Evolutionary conservation across 495 filamentous ascomycete genomes (phyloP).

Genomic region (Aspergillus indologenus): DNA sequence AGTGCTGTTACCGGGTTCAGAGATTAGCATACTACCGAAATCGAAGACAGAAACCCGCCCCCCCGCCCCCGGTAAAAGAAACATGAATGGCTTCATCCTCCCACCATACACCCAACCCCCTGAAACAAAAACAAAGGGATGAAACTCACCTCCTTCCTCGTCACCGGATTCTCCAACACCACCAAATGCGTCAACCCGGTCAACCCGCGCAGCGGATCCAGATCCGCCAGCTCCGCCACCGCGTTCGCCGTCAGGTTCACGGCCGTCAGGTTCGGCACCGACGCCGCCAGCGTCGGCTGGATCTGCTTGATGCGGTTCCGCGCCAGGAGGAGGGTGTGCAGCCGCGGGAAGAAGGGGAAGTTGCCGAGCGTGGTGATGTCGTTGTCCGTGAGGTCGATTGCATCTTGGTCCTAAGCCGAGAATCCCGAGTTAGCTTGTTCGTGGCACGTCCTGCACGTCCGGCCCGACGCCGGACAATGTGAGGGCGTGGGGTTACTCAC

Average conservation of each 20-base stretch:
- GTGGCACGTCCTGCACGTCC: no score
- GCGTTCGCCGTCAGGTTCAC: slow-evolving; percentile 77
- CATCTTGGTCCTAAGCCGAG: slow-evolving; percentile 85
- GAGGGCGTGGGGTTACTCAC: no score
- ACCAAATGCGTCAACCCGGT: slow-evolving; percentile 70
- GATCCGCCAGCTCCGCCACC: slow-evolving; percentile 74
- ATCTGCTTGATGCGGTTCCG: slow-evolving; percentile 83
- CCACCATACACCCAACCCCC: no score
- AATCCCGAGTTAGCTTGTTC: no score
- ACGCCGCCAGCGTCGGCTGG: slow-evolving; percentile 66
- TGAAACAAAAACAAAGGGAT: not conserved
- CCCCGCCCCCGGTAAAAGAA: no score
- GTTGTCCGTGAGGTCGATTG: slow-evolving; percentile 98
- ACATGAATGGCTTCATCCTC: no score
- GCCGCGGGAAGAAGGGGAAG: slow-evolving; percentile 88
- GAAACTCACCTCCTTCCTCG: slow-evolving; percentile 78
- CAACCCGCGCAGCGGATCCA: slow-evolving; percentile 77
- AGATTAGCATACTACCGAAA: no score
- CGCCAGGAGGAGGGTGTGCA: slow-evolving; percentile 82
- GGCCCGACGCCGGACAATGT: no score
- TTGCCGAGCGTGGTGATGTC: slow-evolving; percentile 85
- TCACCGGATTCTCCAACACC: slow-evolving; percentile 83
- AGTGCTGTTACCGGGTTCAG: slow-evolving; percentile 79
- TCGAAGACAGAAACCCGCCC: no score
- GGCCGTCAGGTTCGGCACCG: slow-evolving; percentile 72